Percentiles rank a stretch among this genome's conserved stretches.
These are phyloP conservation scores for Hypsizygus marmoreus DNA, from an alignment of 768 basidiomycete species.

Conservation along the genomic window DNA sequence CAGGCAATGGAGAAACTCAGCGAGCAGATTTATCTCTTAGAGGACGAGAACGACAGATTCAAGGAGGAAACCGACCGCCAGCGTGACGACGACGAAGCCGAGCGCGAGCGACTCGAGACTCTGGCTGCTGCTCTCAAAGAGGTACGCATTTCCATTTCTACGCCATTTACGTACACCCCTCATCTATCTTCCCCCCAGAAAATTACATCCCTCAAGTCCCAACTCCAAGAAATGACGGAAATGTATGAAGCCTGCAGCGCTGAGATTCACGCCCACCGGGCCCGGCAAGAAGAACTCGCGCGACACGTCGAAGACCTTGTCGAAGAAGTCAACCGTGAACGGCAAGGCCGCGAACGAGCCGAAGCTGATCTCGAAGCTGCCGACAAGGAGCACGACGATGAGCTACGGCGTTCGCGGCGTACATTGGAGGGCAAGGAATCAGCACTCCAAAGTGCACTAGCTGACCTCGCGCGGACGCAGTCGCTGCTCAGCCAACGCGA, in stretches of 20 bases:
- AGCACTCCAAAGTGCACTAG: slow-evolving; percentile 61
- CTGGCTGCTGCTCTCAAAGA: slow-evolving; percentile 80
- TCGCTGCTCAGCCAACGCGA: slow-evolving; percentile 72
- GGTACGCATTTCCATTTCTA: slow-evolving; percentile 40
- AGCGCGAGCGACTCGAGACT: slow-evolving; percentile 66
- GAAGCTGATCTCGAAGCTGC: slow-evolving; percentile 56
- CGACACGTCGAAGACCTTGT: slow-evolving; percentile 74
- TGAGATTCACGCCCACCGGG: slow-evolving; percentile 68
- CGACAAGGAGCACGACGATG: slow-evolving; percentile 65
- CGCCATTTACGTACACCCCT: background rate
- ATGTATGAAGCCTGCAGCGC: slow-evolving; percentile 63
- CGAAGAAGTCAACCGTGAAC: slow-evolving; percentile 59
- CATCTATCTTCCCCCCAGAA: slow-evolving; percentile 48
- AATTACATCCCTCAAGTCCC: slow-evolving; percentile 60
- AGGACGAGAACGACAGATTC: slow-evolving; percentile 81
- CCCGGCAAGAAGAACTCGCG: slow-evolving; percentile 78
- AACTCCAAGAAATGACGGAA: slow-evolving; percentile 66
- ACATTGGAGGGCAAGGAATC: slow-evolving; percentile 70
- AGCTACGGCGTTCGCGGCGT: slow-evolving; percentile 60
- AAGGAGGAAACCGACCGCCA: slow-evolving; percentile 69
- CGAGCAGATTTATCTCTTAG: slow-evolving; percentile 79
- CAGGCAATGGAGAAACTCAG: slow-evolving; percentile 80
- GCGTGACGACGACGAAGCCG: slow-evolving; percentile 74
- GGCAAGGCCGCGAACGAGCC: slow-evolving; percentile 52
- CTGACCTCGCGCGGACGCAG: slow-evolving; percentile 64